Evolutionary conservation across 352 stramenopile species (phyloP).

Genomic region (Halophytophthora batemanensis): DNA sequence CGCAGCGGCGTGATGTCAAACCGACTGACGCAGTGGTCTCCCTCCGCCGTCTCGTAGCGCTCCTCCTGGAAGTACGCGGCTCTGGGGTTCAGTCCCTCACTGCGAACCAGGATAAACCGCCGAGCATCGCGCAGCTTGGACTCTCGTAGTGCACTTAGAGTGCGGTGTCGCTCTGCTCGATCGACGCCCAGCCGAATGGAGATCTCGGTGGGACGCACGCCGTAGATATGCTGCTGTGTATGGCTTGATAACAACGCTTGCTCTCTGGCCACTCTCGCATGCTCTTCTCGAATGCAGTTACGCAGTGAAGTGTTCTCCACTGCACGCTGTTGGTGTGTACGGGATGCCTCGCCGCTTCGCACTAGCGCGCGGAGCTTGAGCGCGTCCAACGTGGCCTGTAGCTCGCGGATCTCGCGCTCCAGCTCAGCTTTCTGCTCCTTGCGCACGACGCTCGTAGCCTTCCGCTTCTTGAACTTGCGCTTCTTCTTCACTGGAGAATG

Average conservation of each 20-base stretch:
- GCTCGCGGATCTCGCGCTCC: constrained; percentile 7
- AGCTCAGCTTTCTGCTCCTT: constrained; percentile 26
- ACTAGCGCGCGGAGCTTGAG: constrained; percentile 20
- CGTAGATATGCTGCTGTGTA: constrained; percentile 15
- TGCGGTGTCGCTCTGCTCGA: constrained; percentile 22
- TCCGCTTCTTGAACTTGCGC: constrained; percentile 18
- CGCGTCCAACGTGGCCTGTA: constrained; percentile 20
- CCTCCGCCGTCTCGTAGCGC: constrained; percentile 32
- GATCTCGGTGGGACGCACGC: constrained; percentile 24
- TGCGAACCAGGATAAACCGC: constrained; percentile 30
- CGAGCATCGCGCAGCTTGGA: constrained; percentile 24
- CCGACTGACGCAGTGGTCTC: constrained; percentile 39
- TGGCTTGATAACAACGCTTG: constrained; percentile 20
- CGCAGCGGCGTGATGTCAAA: constrained; percentile 42
- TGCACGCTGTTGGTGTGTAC: constrained; percentile 1
- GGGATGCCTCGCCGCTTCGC: constrained; percentile 8
- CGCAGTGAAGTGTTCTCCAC: constrained; percentile 16
- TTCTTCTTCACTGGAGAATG: constrained; percentile 11
- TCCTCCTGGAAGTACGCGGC: constrained; percentile 31
- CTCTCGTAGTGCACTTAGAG: constrained; percentile 23
- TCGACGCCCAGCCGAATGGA: constrained; percentile 23
- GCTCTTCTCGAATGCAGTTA: constrained; percentile 19
- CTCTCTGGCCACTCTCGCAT: constrained; percentile 19
- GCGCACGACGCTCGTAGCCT: constrained; percentile 20
- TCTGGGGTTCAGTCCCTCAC: constrained; percentile 22